phyloP scores from a whole-genome alignment of 805 yeast species.

The Yarrowia bubula region DNA sequence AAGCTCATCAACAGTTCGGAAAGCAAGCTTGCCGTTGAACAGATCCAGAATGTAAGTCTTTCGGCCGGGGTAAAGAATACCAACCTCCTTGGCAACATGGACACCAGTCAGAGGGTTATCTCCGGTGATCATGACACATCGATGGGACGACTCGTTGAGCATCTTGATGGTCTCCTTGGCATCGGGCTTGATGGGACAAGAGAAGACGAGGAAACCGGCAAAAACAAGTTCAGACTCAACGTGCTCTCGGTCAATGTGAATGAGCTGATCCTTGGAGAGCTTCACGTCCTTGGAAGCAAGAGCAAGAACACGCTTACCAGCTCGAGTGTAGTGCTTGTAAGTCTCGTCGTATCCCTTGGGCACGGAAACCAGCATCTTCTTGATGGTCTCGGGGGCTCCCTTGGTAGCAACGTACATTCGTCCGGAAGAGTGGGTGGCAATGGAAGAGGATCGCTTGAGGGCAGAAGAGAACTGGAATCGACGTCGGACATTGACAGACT shows the following conservation, averaged over 20 bases:
- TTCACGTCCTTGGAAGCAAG: slow-evolving; percentile 78
- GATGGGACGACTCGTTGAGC: slow-evolving; percentile 93
- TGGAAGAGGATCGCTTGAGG: slow-evolving; percentile 88
- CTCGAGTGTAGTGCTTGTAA: slow-evolving; percentile 85
- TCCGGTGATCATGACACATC: slow-evolving; percentile 97
- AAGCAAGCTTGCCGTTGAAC: slow-evolving; percentile 71
- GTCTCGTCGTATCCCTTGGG: slow-evolving; percentile 81
- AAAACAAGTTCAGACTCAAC: slow-evolving; percentile 74
- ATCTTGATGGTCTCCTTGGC: slow-evolving; percentile 86
- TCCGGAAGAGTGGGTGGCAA: slow-evolving; percentile 54
- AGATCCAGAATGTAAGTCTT: slow-evolving; percentile 83
- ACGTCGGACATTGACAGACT: slow-evolving; percentile 71
- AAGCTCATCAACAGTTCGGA: slow-evolving; percentile 84
- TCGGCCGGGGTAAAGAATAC: slow-evolving; percentile 62
- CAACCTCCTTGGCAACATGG: slow-evolving; percentile 93
- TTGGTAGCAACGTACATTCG: slow-evolving; percentile 77
- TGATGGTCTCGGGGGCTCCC: slow-evolving; percentile 98
- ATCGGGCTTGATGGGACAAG: slow-evolving; percentile 92
- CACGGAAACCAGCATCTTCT: slow-evolving; percentile 64
- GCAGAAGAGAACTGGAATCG: slow-evolving; percentile 97
- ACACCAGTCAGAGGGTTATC: slow-evolving; percentile 98
- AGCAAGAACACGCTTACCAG: slow-evolving; percentile 97
- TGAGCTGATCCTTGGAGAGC: slow-evolving; percentile 49
- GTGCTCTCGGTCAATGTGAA: slow-evolving; percentile 65
- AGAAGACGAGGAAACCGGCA: slow-evolving; percentile 94